Conservation (phyloP, 345 rosid species). For the Rhizophora mangle region DNA sequence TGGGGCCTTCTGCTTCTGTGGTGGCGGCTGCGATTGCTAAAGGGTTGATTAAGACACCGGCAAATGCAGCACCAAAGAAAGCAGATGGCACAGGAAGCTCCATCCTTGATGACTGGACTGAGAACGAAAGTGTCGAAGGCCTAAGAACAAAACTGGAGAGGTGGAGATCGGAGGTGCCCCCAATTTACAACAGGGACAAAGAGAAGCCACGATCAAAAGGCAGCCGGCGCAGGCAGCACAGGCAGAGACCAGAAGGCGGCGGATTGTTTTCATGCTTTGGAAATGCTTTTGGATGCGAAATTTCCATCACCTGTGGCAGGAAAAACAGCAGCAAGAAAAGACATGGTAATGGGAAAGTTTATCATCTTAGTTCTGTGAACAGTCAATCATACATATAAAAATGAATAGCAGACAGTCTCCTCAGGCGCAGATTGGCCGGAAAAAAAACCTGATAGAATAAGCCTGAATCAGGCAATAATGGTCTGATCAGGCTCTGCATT, state of each 20-base stretch:
- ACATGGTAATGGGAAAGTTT: slow-evolving; percentile 33
- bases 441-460: too few species aligned
- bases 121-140: slow-evolving; percentile 43
- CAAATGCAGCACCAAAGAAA: slow-evolving; percentile 12
- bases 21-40: slow-evolving; percentile 94
- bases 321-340: slow-evolving; percentile 32
- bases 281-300: slow-evolving; percentile 67
- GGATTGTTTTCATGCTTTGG: slow-evolving; percentile 83
- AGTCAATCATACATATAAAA: slow-evolving; percentile 18
- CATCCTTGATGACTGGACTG: slow-evolving; percentile 53
- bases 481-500: background rate
- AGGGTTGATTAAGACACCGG: slow-evolving; percentile 60
- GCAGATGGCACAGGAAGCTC: slow-evolving; percentile 36
- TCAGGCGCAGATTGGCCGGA: too few species aligned
- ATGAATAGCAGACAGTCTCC: background rate
- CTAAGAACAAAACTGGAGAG: slow-evolving; percentile 57
- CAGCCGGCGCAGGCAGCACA: slow-evolving; percentile 17
- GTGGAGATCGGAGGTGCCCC: slow-evolving; percentile 62
- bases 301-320: slow-evolving; percentile 84
- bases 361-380: slow-evolving; percentile 41
- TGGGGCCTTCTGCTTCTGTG: slow-evolving; percentile 92
- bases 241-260: slow-evolving; percentile 25
- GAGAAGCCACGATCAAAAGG: slow-evolving; percentile 11
- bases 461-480: background rate
- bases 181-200: slow-evolving; percentile 24